These are phyloP conservation scores for Colletotrichum tropicicola DNA, from an alignment of 2,329 filamentous ascomycete genomes.

Conservation along the genomic window DNA sequence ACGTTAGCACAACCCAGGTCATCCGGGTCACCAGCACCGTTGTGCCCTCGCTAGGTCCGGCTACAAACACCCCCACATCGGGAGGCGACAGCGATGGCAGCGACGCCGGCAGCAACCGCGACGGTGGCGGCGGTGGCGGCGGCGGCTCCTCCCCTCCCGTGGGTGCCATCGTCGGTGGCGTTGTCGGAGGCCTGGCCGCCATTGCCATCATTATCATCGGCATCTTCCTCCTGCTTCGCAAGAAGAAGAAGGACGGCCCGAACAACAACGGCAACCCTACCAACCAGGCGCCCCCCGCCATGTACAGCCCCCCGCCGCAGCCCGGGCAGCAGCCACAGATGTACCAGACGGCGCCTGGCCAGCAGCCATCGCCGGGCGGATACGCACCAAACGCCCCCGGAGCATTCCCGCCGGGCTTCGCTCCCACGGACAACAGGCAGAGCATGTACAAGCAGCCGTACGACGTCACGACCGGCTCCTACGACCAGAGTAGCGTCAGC, in stretches of 20 bases:
- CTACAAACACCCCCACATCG: slow-evolving; percentile 2
- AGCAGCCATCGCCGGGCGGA: slow-evolving; percentile 31
- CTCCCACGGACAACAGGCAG: slow-evolving; percentile 31
- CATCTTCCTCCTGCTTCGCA: slow-evolving; percentile 40
- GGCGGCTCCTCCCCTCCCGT: slow-evolving; percentile 39
- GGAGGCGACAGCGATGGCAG: slow-evolving; percentile 47
- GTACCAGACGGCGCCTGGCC: slow-evolving; percentile 30
- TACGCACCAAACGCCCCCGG: slow-evolving; percentile 21
- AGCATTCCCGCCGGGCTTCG: slow-evolving; percentile 20
- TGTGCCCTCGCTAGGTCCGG: background rate
- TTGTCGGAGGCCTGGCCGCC: slow-evolving; percentile 45
- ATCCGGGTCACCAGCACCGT: background rate
- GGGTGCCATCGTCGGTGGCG: slow-evolving; percentile 48
- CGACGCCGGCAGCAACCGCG: slow-evolving; percentile 44
- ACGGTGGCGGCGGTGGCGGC: slow-evolving; percentile 47
- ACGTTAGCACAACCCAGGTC: background rate
- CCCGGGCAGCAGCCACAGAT: slow-evolving; percentile 20
- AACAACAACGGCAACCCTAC: too few species aligned
- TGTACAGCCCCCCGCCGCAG: slow-evolving; percentile 10
- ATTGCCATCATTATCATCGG: slow-evolving; percentile 39
- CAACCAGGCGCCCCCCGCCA: background rate
- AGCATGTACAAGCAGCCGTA: slow-evolving; percentile 34
- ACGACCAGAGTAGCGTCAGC: slow-evolving; percentile 31
- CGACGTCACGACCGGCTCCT: slow-evolving; percentile 16
- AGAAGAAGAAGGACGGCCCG: slow-evolving; percentile 32